These are phyloP conservation scores for Aspergillus phoenicis DNA, from an alignment of 2,329 filamentous ascomycete genomes.

Conservation along the genomic window DNA sequence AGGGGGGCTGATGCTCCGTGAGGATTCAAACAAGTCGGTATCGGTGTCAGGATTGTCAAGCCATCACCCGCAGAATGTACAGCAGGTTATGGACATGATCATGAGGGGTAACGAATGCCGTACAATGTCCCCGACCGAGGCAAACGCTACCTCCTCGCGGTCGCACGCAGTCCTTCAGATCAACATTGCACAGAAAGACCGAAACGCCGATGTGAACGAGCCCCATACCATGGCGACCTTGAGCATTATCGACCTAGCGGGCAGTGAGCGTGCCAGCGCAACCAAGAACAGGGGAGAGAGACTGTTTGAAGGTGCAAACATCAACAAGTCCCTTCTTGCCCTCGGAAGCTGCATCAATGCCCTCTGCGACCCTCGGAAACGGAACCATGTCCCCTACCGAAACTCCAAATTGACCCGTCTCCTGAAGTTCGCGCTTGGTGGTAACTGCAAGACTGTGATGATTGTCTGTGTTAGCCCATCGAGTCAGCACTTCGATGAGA, in stretches of 20 bases:
- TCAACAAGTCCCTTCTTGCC: conserved; percentile 96
- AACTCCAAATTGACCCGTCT: conserved; percentile 96
- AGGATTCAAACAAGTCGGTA: conserved; percentile 91
- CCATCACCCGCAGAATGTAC: conserved; percentile 85
- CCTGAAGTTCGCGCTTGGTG: conserved; percentile 93
- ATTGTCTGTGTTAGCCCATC: conserved; percentile 98
- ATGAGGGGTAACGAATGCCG: conserved; percentile 90
- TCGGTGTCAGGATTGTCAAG: conserved; percentile 89
- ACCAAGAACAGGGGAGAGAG: conserved; percentile 95
- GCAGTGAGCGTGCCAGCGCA: conserved; percentile 91
- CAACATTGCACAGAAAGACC: conserved; percentile 90
- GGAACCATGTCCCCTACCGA: conserved; percentile 92
- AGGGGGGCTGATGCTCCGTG: conserved; percentile 83
- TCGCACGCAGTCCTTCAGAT: conserved; percentile 97
- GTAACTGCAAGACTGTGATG: conserved; percentile 99
- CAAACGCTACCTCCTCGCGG: conserved; percentile 94
- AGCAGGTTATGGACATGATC: conserved; percentile 99
- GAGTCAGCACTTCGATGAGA: conserved; percentile 96
- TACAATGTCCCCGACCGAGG: conserved; percentile 94
- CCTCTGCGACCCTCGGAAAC: conserved; percentile 87
- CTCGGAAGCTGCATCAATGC: conserved; percentile 98
- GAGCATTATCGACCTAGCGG: conserved; percentile 96
- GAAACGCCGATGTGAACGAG: conserved; percentile 88
- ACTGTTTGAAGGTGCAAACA: conserved; percentile 91
- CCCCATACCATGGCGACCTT: conserved; percentile 97